Evolutionary conservation across 2,329 filamentous ascomycete species (phyloP).

Genomic region (Ceratocystis lukuohia): DNA sequence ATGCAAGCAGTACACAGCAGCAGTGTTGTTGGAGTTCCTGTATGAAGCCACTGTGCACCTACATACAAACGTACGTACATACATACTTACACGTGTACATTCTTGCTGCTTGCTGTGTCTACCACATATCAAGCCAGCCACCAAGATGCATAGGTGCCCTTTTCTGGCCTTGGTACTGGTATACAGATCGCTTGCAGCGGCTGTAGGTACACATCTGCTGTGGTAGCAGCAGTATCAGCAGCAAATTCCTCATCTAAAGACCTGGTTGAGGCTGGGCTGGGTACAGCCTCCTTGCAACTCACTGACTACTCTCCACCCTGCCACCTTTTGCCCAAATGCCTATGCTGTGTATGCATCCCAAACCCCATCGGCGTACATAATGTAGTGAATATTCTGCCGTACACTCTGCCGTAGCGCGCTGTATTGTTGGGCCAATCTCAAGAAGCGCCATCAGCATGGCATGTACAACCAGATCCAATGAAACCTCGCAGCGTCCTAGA

Average conservation of each 20-base stretch:
- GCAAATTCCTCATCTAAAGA: not conserved
- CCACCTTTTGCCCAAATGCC: too few relatives aligned
- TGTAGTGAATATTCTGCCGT: not conserved
- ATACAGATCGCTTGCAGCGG: not conserved
- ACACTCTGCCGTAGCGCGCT: too few relatives aligned
- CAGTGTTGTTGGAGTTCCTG: conserved; percentile 1
- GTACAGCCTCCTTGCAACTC: not conserved
- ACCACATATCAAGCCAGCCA: too few relatives aligned
- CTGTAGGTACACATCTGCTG: conserved; percentile 1
- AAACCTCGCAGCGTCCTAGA: too few relatives aligned
- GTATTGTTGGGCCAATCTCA: not conserved
- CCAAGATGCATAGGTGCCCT: too few relatives aligned
- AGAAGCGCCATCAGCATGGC: not conserved
- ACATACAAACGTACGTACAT: not conserved
- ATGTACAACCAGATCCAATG: too few relatives aligned
- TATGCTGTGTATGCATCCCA: not conserved
- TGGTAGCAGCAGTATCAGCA: not conserved
- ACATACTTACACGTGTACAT: not conserved
- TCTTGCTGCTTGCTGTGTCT: not conserved
- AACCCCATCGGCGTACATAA: not conserved
- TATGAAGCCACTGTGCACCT: not conserved
- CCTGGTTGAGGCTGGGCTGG: not conserved
- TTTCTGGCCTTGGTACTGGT: too few relatives aligned
- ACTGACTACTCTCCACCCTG: not conserved
- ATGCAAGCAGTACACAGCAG: too few relatives aligned